Percentiles rank a stretch among this genome's conserved stretches.
Evolutionary conservation across 257 asterid genomes (phyloP).

Genomic region (Solanum bulbocastanum): DNA sequence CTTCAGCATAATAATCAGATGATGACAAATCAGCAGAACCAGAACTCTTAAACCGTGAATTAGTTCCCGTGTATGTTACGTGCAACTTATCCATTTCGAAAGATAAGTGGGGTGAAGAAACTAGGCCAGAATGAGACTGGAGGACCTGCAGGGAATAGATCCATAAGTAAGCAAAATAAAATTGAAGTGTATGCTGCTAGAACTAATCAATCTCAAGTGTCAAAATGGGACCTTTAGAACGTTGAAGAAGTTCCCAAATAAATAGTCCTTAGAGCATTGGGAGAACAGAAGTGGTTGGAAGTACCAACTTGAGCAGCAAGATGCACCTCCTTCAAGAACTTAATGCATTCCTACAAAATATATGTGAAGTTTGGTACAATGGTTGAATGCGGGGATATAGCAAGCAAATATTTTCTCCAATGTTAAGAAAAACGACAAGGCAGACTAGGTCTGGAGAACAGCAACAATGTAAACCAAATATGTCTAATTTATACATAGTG

Average conservation of each 20-base stretch:
- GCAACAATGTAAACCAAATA: neutral
- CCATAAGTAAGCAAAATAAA: neutral
- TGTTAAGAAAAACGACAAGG: neutral
- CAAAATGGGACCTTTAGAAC: conserved; percentile 48
- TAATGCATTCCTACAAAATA: conserved; percentile 69
- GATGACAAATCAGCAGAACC: conserved; percentile 39
- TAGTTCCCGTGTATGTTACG: conserved; percentile 33
- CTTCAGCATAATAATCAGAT: conserved; percentile 53
- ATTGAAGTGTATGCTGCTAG: neutral
- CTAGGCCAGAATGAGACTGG: conserved; percentile 51
- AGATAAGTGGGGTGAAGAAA: conserved; percentile 45
- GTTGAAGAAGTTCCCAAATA: conserved; percentile 61
- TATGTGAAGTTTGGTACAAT: neutral
- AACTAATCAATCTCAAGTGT: neutral
- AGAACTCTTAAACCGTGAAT: conserved; percentile 36
- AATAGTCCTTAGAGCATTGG: conserved; percentile 38
- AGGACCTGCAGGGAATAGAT: conserved; percentile 50
- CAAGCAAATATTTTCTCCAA: neutral
- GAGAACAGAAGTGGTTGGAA: conserved; percentile 40
- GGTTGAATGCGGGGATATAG: neutral
- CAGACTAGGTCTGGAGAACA: neutral
- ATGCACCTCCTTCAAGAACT: conserved; percentile 69
- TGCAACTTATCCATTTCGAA: conserved; percentile 68
- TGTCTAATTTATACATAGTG: neutral
- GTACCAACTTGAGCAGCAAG: conserved; percentile 48